Percentiles rank a stretch among this genome's conserved stretches.
phyloP scores from a whole-genome alignment of 1,284 basidiomycete species.

The Uromyces viciae-fabae region DNA sequence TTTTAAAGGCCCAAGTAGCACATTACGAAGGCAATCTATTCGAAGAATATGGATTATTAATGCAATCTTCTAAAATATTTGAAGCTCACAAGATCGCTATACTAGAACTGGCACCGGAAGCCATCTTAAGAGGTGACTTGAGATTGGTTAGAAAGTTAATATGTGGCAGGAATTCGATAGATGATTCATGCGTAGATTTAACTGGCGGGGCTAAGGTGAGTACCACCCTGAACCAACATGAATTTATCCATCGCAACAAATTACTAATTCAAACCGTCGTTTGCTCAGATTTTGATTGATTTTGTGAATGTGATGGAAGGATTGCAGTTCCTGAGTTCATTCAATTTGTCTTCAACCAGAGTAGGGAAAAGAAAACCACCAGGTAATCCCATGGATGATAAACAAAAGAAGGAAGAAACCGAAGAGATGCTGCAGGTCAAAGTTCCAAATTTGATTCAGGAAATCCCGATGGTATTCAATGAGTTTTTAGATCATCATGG shows the following conservation, averaged over 20 bases:
- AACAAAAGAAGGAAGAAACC: constrained; percentile 5
- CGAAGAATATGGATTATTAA: constrained; percentile 72
- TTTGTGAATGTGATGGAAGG: constrained; percentile 38
- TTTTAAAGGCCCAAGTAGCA: constrained; percentile 64
- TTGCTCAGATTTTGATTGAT: constrained; percentile 29
- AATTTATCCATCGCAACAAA: not conserved
- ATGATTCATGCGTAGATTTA: constrained; percentile 51
- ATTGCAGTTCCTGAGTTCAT: constrained; percentile 22
- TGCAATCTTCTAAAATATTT: constrained; percentile 63
- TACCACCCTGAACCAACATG: constrained; percentile 46
- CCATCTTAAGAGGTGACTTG: constrained; percentile 73
- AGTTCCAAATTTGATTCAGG: constrained; percentile 35
- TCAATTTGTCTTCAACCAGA: not conserved
- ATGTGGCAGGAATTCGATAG: constrained; percentile 52
- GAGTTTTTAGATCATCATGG: constrained; percentile 8
- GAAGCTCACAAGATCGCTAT: constrained; percentile 75
- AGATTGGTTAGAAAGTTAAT: constrained; percentile 72
- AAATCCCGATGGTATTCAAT: constrained; percentile 32
- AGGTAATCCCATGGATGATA: not conserved
- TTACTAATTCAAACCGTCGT: not conserved
- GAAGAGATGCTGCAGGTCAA: constrained; percentile 12
- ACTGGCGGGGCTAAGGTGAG: constrained; percentile 52
- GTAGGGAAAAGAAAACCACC: not conserved
- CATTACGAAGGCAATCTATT: constrained; percentile 66
- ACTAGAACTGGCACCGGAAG: constrained; percentile 81